A percentile compares a stretch with the other conserved stretches of the same genome.
phyloP scores from a whole-genome alignment of 176 grass and related monocot genomes.

The Avena atlantica region DNA sequence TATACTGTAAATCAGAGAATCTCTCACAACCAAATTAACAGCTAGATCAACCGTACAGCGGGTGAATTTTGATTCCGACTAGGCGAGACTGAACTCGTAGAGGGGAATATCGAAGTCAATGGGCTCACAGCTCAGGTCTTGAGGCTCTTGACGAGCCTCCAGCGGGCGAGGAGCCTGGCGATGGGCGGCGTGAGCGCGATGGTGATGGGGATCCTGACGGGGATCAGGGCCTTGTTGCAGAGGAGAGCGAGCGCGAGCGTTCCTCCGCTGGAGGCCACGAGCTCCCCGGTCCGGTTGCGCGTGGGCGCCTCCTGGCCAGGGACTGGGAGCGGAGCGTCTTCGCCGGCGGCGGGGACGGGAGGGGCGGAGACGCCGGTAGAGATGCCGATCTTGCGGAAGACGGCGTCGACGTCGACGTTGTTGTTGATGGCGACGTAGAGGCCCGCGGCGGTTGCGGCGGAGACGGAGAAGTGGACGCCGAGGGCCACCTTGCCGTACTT shows the following conservation, averaged over 20 bases:
- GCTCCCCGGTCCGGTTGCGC: constrained; percentile 71
- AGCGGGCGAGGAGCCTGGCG: constrained; percentile 67
- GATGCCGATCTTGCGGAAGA: constrained; percentile 81
- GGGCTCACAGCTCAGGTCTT: constrained; percentile 58
- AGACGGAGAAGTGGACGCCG: constrained; percentile 89
- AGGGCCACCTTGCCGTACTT: constrained; percentile 94
- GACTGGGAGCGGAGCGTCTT: background rate
- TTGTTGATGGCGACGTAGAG: constrained; percentile 96
- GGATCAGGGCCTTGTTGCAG: constrained; percentile 95
- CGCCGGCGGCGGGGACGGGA: background rate
- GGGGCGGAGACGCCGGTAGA: constrained; percentile 31
- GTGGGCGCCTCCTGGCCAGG: constrained; percentile 30
- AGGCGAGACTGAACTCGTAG: constrained; percentile 16
- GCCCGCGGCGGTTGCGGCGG: constrained; percentile 67
- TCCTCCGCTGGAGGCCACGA: constrained; percentile 82
- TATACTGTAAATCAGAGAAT: background rate
- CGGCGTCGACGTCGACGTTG: constrained; percentile 91
- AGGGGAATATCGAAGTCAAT: constrained; percentile 15
- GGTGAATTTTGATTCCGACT: constrained; percentile 1
- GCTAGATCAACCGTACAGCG: constrained; percentile 4
- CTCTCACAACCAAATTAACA: background rate
- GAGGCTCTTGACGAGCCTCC: constrained; percentile 72
- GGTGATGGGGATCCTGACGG: constrained; percentile 83
- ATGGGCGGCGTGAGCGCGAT: constrained; percentile 88
- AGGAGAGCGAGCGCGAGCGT: constrained; percentile 74